Percentiles rank a stretch among this genome's conserved stretches.
Evolutionary conservation across 345 rosid species (phyloP).

Genomic region (Hypericum perforatum): DNA sequence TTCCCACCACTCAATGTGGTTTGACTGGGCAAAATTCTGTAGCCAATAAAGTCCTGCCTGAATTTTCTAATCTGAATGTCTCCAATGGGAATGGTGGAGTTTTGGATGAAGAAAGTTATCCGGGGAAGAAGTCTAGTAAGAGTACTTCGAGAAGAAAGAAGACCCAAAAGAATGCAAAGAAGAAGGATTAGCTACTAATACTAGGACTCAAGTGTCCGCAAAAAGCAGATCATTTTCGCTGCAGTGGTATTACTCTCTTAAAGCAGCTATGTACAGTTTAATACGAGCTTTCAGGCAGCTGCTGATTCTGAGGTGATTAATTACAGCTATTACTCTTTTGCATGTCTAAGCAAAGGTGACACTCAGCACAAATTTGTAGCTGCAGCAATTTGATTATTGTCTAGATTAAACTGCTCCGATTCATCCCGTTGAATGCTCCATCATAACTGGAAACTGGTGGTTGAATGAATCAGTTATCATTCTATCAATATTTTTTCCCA

Average conservation of each 20-base stretch:
- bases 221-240: slow-evolving; percentile 28
- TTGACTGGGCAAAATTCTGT: slow-evolving; percentile 50
- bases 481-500: too few relatives aligned
- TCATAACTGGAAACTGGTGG: too few relatives aligned
- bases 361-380: too few relatives aligned
- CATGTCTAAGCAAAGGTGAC: too few relatives aligned
- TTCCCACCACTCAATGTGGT: slow-evolving; percentile 25
- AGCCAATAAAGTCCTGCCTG: slow-evolving; percentile 21
- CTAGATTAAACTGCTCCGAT: too few relatives aligned
- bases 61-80: slow-evolving; percentile 18
- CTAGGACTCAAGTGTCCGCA: slow-evolving; percentile 21
- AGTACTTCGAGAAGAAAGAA: slow-evolving; percentile 61
- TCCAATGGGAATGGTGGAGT: slow-evolving; percentile 30
- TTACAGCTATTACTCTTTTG: neutral
- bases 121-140: slow-evolving; percentile 25
- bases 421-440: too few relatives aligned
- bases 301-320: slow-evolving; percentile 57
- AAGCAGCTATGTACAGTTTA: slow-evolving; percentile 52
- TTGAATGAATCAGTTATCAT: too few relatives aligned
- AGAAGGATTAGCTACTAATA: slow-evolving; percentile 16
- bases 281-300: slow-evolving; percentile 70
- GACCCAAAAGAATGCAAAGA: slow-evolving; percentile 40
- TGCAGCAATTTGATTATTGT: too few relatives aligned
- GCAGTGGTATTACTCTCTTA: slow-evolving; percentile 53
- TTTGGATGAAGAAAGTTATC: slow-evolving; percentile 27